These are phyloP conservation scores for Gremmenia infestans DNA, from an alignment of 2,329 filamentous ascomycete genomes.

Conservation along the genomic window DNA sequence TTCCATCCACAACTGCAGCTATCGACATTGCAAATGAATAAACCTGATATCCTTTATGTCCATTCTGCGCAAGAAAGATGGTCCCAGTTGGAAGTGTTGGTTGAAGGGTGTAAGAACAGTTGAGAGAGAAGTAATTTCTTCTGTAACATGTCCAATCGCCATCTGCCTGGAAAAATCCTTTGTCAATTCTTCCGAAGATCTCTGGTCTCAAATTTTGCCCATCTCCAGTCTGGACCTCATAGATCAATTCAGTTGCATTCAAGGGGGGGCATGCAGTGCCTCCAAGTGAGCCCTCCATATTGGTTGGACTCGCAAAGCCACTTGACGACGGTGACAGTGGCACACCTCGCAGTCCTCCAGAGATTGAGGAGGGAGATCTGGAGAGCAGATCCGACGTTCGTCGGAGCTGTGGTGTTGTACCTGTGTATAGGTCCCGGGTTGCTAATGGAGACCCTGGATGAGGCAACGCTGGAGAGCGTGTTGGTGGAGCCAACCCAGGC, in stretches of 20 bases:
- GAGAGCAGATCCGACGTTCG: constrained; percentile 28
- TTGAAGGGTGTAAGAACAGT: constrained; percentile 57
- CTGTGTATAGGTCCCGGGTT: constrained; percentile 30
- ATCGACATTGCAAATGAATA: constrained; percentile 61
- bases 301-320: constrained; percentile 31
- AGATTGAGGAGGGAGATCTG: constrained; percentile 28
- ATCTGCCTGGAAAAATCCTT: constrained; percentile 63
- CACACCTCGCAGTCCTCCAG: constrained; percentile 25
- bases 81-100: constrained; percentile 38
- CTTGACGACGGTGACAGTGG: constrained; percentile 31
- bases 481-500: constrained; percentile 30
- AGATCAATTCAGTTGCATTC: constrained; percentile 36
- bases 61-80: constrained; percentile 33
- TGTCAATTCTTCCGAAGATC: constrained; percentile 64
- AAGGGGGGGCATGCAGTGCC: constrained; percentile 31
- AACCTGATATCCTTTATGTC: constrained; percentile 35
- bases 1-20: constrained; percentile 59
- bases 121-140: constrained; percentile 66
- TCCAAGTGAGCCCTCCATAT: constrained; percentile 28
- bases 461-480: constrained; percentile 29
- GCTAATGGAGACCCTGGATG: constrained; percentile 28
- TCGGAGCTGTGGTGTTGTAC: constrained; percentile 27
- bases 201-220: constrained; percentile 51
- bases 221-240: constrained; percentile 44
- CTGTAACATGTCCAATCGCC: constrained; percentile 70